These are phyloP conservation scores for Crithidia sp. DNA, from an alignment of 208 protist genomes.

Conservation along the genomic window DNA sequence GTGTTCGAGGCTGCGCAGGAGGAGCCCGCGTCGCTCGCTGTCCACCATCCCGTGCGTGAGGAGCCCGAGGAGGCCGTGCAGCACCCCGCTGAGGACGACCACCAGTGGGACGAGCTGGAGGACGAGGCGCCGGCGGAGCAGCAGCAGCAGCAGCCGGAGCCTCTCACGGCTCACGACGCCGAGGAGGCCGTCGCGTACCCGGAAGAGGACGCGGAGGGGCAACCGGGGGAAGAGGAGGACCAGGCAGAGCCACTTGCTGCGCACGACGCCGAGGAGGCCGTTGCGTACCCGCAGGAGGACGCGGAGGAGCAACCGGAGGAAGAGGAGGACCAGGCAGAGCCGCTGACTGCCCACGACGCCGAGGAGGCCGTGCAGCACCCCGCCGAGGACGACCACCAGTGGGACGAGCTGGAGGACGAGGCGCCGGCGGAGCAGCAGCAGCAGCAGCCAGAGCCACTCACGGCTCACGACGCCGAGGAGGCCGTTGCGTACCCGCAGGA, in stretches of 20 bases:
- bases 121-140: background rate
- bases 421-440: too few relatives aligned
- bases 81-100: background rate
- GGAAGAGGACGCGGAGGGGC: background rate
- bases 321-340: background rate
- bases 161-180: background rate
- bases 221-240: background rate
- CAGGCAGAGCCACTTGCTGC: background rate
- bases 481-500: too few relatives aligned
- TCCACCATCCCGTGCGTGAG: background rate
- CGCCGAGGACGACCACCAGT: too few relatives aligned
- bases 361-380: conserved; percentile 4
- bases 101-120: background rate
- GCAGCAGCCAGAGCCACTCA: too few relatives aligned
- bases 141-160: background rate
- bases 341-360: background rate
- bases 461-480: too few relatives aligned
- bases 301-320: conserved; percentile 1
- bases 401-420: too few relatives aligned
- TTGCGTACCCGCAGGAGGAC: background rate
- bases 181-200: conserved; percentile 2
- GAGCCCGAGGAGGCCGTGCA: background rate
- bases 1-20: too few relatives aligned
- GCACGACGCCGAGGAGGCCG: conserved; percentile 6
- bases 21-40: too few relatives aligned